Evolutionary conservation across 805 yeast species (phyloP).

Genomic region (Saccharomycopsis microspora): DNA sequence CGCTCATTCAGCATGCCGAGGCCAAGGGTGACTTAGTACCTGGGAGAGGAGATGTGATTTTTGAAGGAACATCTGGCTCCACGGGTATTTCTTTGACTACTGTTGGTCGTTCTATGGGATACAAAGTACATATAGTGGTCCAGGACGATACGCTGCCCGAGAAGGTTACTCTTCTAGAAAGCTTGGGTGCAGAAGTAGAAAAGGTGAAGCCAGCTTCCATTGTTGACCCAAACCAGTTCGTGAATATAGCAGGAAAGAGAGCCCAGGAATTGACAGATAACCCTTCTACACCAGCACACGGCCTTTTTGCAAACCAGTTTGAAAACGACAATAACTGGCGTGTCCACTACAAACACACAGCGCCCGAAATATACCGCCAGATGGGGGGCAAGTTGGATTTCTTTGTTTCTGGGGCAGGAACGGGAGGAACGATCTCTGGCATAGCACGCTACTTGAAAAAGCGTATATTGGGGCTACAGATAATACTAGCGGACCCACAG

Average conservation of each 20-base stretch:
- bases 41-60: slow-evolving; percentile 58
- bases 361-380: slow-evolving; percentile 85
- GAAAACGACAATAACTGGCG: slow-evolving; percentile 90
- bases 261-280: slow-evolving; percentile 36
- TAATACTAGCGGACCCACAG: slow-evolving; percentile 86
- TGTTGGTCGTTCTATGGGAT: slow-evolving; percentile 82
- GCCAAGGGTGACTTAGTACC: slow-evolving; percentile 43
- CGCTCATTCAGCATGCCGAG: slow-evolving; percentile 67
- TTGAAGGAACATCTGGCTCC: slow-evolving; percentile 95
- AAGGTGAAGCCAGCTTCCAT: slow-evolving; percentile 91
- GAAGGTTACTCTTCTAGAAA: slow-evolving; percentile 56
- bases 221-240: slow-evolving; percentile 88
- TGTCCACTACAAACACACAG: slow-evolving; percentile 72
- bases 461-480: slow-evolving; percentile 27
- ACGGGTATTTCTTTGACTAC: slow-evolving; percentile 92
- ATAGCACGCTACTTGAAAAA: slow-evolving; percentile 65
- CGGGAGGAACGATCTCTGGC: slow-evolving; percentile 97
- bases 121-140: slow-evolving; percentile 81
- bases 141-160: slow-evolving; percentile 91
- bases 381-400: slow-evolving; percentile 53
- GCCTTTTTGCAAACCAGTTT: slow-evolving; percentile 90
- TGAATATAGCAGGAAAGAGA: slow-evolving; percentile 68
- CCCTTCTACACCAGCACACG: slow-evolving; percentile 30
- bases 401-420: slow-evolving; percentile 88
- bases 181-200: slow-evolving; percentile 74